Conservation (phyloP, 2,329 filamentous ascomycete species). For the Colletotrichum lupini region DNA sequence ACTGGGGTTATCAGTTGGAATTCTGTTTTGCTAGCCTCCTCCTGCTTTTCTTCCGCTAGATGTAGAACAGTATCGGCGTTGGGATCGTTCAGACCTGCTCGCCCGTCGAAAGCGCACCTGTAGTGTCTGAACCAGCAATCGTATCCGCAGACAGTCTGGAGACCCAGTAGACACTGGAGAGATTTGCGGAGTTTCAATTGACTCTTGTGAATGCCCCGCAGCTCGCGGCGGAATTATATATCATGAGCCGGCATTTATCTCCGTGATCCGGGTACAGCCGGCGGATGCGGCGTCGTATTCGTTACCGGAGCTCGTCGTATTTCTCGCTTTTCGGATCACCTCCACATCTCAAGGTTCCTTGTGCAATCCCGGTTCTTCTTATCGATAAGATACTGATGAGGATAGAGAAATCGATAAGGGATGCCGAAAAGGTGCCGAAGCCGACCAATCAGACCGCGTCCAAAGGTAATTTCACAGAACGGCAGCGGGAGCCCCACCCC, state of each 20-base stretch:
- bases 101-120: not conserved
- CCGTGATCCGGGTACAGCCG: not conserved
- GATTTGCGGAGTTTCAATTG: not conserved
- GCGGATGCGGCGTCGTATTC: not conserved
- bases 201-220: not conserved
- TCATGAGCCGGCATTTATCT: not conserved
- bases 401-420: not conserved
- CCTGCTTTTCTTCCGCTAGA: not conserved
- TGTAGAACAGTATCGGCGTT: not conserved
- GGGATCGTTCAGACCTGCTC: not conserved
- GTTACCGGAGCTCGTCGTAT: not conserved
- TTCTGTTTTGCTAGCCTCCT: not conserved
- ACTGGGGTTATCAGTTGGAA: not conserved
- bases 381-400: not conserved
- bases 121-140: not conserved
- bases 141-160: too few relatives aligned
- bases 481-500: conserved; percentile 23
- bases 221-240: not conserved
- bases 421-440: not conserved
- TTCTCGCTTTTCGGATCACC: not conserved
- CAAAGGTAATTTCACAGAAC: conserved; percentile 12
- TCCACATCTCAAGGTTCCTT: too few relatives aligned
- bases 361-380: too few relatives aligned
- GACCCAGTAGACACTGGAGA: not conserved
- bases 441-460: conserved; percentile 9